Evolutionary conservation across 805 yeast species (phyloP), one percentile per base, ranked within the genome.

Genomic region (Crinitomyces ghanaensis): DNA sequence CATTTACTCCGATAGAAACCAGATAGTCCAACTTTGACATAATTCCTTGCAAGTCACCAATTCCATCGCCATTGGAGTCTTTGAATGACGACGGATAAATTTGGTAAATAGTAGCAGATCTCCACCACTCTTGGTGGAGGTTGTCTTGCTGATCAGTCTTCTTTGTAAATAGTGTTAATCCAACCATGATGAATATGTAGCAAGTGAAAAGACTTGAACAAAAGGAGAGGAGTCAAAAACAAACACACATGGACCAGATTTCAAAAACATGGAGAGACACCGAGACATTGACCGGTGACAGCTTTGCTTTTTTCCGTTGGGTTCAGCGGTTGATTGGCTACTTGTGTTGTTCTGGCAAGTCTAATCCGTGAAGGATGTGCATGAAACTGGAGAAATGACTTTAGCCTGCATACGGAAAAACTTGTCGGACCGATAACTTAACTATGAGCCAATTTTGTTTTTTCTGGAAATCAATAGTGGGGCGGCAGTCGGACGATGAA

Each of bases 81-180:
- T 69, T 67, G 57, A 60, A 72, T 19, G 72, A 64, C 20, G 77
- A 74, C 13, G 77, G 77, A 65, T 74, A 72, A 40, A 71, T 65
- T 50, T 72, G 77, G 51, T 72, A 72, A 16, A 72, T 60, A 8
- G 65, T 50, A 31, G 72, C 69, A 44, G 68, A 66, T 54, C 70
- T 70, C 77, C 77, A 72, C 78, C 45, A 40, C 20, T 22, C n/a
- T n/a, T n/a, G n/a, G n/a, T n/a, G n/a, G n/a, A n/a, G n/a, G n/a
- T n/a, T n/a, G n/a, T n/a, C n/a, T n/a, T n/a, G 13, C 6, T n/a
- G 13, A 14, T 19, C 11, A 8, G n/a, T 26, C 28, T 26, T 26
- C 11, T 21, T n/a, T 21, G 24, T 21, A 9, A n/a, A 21, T n/a
- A 9, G 9, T n/a, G 24, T 9, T 21, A 9, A 9, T n/a, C 24